Conservation (phyloP, 345 rosid species). For the Lenwebbia sp. region DNA sequence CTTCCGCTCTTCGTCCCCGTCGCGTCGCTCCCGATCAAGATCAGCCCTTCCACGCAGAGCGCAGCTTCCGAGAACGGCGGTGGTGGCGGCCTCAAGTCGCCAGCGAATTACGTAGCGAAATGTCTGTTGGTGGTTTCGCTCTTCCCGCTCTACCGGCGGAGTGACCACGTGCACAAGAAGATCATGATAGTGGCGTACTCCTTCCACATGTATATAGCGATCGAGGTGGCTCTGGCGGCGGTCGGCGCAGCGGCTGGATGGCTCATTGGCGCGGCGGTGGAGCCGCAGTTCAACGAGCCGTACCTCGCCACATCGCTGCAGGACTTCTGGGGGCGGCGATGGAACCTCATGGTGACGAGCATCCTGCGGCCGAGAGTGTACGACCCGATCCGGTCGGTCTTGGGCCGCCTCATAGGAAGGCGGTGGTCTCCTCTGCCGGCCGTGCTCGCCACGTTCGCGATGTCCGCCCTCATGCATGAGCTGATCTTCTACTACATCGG, state of each 20-base stretch:
- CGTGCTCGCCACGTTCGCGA: neutral
- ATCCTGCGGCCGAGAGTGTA: neutral
- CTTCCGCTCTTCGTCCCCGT: neutral
- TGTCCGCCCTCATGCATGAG: constrained; percentile 19
- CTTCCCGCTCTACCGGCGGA: neutral
- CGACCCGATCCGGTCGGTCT: neutral
- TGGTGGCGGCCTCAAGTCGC: neutral
- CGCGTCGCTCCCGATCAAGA: constrained; percentile 9
- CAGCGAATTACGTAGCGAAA: constrained; percentile 3
- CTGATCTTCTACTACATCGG: constrained; percentile 10
- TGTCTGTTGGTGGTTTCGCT: neutral
- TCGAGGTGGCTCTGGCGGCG: neutral
- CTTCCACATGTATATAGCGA: neutral
- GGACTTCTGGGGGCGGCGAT: constrained; percentile 12
- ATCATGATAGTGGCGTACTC: neutral
- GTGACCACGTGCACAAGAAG: neutral
- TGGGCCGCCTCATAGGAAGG: neutral
- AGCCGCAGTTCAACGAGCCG: constrained; percentile 17
- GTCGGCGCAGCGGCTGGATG: neutral
- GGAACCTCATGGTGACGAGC: neutral
- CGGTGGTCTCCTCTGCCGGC: constrained; percentile 1
- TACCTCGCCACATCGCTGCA: constrained; percentile 15
- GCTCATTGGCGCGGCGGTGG: neutral
- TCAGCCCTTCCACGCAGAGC: neutral
- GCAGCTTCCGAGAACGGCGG: rapidly evolving